Evolutionary conservation across 495 filamentous ascomycete species (phyloP).

Genomic region (Aspergillus steynii): DNA sequence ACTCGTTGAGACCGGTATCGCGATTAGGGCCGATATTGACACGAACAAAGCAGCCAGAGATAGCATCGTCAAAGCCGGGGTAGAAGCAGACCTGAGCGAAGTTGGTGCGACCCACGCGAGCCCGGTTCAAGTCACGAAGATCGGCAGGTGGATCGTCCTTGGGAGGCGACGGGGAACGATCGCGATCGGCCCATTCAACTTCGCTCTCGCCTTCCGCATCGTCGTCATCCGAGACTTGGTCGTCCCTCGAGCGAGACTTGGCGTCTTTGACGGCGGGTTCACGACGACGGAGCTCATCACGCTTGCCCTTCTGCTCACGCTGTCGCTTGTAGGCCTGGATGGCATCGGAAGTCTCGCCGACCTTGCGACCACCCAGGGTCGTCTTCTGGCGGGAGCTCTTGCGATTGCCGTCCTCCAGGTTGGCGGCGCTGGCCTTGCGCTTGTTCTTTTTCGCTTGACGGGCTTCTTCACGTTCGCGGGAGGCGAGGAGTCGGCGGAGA

Average conservation of each 20-base stretch:
- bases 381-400: slow-evolving; percentile 84
- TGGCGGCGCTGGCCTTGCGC: slow-evolving; percentile 73
- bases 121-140: slow-evolving; percentile 77
- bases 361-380: slow-evolving; percentile 72
- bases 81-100: slow-evolving; percentile 88
- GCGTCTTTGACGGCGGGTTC: slow-evolving; percentile 58
- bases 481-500: slow-evolving; percentile 76
- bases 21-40: slow-evolving; percentile 74
- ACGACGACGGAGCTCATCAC: slow-evolving; percentile 69
- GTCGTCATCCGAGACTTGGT: slow-evolving; percentile 59
- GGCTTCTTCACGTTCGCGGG: slow-evolving; percentile 62
- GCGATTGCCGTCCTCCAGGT: slow-evolving; percentile 69
- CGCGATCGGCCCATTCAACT: slow-evolving; percentile 66
- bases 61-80: slow-evolving; percentile 79
- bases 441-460: slow-evolving; percentile 68
- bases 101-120: slow-evolving; percentile 75
- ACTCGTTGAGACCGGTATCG: slow-evolving; percentile 67
- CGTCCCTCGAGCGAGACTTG: slow-evolving; percentile 49
- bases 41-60: slow-evolving; percentile 77
- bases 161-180: slow-evolving; percentile 41
- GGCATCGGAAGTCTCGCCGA: slow-evolving; percentile 72
- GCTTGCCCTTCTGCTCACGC: slow-evolving; percentile 74
- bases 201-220: slow-evolving; percentile 80
- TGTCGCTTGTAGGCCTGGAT: slow-evolving; percentile 83
- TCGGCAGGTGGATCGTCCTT: slow-evolving; percentile 64